Evolutionary conservation across 2,329 filamentous ascomycete species (phyloP), one percentile per base, ranked within the genome.

Genomic region (Aureobasidium sp.): DNA sequence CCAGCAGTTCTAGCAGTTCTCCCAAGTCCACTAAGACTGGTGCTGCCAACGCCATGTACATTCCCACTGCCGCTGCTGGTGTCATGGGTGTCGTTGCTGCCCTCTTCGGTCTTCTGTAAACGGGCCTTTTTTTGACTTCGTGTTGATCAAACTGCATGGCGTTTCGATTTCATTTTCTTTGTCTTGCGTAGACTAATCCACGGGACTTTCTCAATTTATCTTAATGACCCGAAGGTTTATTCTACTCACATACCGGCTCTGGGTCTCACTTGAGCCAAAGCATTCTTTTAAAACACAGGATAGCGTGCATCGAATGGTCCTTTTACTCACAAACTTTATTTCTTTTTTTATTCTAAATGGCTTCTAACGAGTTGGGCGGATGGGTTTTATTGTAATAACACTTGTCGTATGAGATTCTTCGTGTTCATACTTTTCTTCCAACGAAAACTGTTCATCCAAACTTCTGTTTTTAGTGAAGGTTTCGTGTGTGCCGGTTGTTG

Each of bases 71-170:
- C 61, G 74, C 74, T 64, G 74, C 78, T 60, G 75, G 75, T 66
- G 67, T 79, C 53, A 73, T 77, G 60, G 78, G 77, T 70, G 72
- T 80, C 64, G 70, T 78, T 57, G 77, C 78, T 62, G 76, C 77
- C 68, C 71, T 80, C 67, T 74, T 80, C 64, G 75, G 74, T 65
- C 68, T 77, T 66, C 71, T 79, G 63, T 80, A 75, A 77, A 72
- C 49, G 63, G 64, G 68, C 63, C 48, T 39, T n/a, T 19, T 3
- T 27, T 53, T 39, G 48, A 58, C 57, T 59, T 60, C 24, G 35
- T 53, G 59, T 47, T 49, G 45, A 61, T 56, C 60, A 42, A 58
- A 68, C 64, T 67, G 62, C 68, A 71, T 68, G 68, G 69, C 71
- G 72, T 72, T 48, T 72, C 71, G 40, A 61, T 56, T 73, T 73